phyloP scores from a whole-genome alignment of 495 filamentous ascomycete species.

The Bacidia rubella region DNA sequence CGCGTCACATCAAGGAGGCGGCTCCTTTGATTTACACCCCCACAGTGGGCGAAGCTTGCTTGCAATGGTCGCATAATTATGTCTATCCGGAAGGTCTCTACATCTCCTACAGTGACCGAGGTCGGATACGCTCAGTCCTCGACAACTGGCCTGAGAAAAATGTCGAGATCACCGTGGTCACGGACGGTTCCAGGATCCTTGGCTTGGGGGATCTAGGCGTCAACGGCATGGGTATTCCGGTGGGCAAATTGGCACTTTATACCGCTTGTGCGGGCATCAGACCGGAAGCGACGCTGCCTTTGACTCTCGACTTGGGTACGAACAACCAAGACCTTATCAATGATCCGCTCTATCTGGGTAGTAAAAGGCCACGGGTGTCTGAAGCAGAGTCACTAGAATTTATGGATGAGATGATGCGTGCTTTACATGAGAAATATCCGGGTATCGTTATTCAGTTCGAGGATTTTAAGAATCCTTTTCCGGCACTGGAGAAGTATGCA shows the following conservation, averaged over 20 bases:
- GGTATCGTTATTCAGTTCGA: constrained; percentile 96
- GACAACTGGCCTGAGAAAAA: constrained; percentile 78
- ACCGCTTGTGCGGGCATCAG: constrained; percentile 89
- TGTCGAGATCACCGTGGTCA: constrained; percentile 93
- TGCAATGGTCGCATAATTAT: constrained; percentile 92
- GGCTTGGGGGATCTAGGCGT: constrained; percentile 92
- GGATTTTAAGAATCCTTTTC: constrained; percentile 98
- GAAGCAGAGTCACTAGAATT: constrained; percentile 80
- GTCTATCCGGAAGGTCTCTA: constrained; percentile 90
- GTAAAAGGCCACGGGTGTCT: constrained; percentile 65
- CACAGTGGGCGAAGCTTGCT: constrained; percentile 90
- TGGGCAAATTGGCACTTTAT: constrained; percentile 89
- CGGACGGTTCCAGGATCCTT: constrained; percentile 91
- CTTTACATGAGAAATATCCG: constrained; percentile 74
- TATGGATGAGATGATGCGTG: constrained; percentile 94
- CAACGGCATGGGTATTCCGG: constrained; percentile 96
- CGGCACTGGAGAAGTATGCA: constrained; percentile 77
- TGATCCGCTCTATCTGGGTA: constrained; percentile 90
- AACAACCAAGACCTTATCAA: constrained; percentile 75
- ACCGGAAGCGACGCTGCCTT: constrained; percentile 78
- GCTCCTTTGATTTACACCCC: constrained; percentile 96
- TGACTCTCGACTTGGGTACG: constrained; percentile 85
- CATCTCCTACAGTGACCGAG: constrained; percentile 79
- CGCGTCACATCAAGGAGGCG: constrained; percentile 78
- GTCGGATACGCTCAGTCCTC: constrained; percentile 69